Evolutionary conservation across 495 filamentous ascomycete genomes (phyloP), one percentile per base, ranked within the genome.

Genomic region (Lasiosphaeria miniovina): DNA sequence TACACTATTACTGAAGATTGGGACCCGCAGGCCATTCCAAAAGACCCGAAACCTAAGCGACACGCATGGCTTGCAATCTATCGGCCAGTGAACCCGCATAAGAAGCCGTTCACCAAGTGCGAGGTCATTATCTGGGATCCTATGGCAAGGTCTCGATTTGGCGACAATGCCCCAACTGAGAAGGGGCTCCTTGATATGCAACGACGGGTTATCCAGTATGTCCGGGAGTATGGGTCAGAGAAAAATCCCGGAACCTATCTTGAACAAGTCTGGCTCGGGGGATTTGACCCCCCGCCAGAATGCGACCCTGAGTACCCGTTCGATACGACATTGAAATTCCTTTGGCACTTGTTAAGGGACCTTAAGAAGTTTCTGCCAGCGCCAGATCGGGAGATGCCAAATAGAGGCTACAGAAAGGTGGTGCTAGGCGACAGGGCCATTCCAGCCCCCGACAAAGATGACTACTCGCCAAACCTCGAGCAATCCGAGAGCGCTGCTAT

Each of bases 71-170:
- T 79, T 17, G 77, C 65, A 5, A 56, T 77, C 3, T 67, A 71
- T 34, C 69, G 78, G 17, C 72, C 72, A 1, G 62, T 71, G 38
- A 70, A 77, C 35, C 65, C 68, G 3, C 68, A 74, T 50, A 35
- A 49, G 0, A 54, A 24, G 24, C 56, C 65, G 5, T 71, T 58
- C 33, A 34, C 0, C 0, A 49, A 57, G 11, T 67, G 68, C 11
- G 76, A 81, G 55, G 43, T 81, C n/a, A 72, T 81, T 46, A 76
- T 81, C 56, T 81, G 78, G 78, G 78, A 81, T 58, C 49, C 69
- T 8, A 53, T 63, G 2, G 72, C 68, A 11, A 41, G 36, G 0
- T 58, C 63, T 1, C 69, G 63, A 32, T 68, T 64, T 46, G 32
- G 56, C 14, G 40, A 36, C 12, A 40, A 57, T 5, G 14, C 6